Evolutionary conservation across 1,139 yeast species (phyloP).

Genomic region (Taphrina wiesneri): DNA sequence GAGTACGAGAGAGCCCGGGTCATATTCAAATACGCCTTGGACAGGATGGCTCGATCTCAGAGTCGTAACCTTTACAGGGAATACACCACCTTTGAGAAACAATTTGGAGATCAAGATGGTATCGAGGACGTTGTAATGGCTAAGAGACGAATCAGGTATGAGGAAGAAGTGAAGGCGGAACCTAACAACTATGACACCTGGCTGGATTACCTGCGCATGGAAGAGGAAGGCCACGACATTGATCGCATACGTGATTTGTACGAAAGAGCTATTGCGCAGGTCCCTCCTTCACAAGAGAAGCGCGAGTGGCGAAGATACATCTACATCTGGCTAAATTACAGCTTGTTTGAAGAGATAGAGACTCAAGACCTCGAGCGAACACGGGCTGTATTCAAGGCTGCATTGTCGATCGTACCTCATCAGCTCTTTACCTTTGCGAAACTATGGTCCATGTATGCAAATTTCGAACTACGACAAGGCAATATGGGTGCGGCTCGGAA

Average conservation of each 20-base stretch:
- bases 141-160: conserved; percentile 61
- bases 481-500: conserved; percentile 60
- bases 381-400: conserved; percentile 55
- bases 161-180: conserved; percentile 51
- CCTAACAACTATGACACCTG: conserved; percentile 72
- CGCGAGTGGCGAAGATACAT: conserved; percentile 67
- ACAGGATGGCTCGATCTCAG: conserved; percentile 52
- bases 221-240: conserved; percentile 46
- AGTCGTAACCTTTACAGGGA: conserved; percentile 52
- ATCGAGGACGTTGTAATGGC: conserved; percentile 56
- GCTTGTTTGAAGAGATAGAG: conserved; percentile 63
- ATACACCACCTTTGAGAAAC: conserved; percentile 64
- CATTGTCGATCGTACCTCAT: conserved; percentile 59
- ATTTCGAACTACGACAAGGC: conserved; percentile 70
- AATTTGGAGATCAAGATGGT: conserved; percentile 58
- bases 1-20: conserved; percentile 69
- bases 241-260: conserved; percentile 47
- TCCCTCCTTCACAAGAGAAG: conserved; percentile 48
- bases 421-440: conserved; percentile 65
- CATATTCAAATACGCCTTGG: conserved; percentile 59
- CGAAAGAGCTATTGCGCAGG: conserved; percentile 53
- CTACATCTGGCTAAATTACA: conserved; percentile 67
- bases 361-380: conserved; percentile 52
- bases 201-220: conserved; percentile 69
- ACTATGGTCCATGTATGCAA: conserved; percentile 69